A percentile compares a stretch with the other conserved stretches of the same genome.
phyloP scores from a whole-genome alignment of 176 grass and related monocot species.

The Oropetium thomaeum region DNA sequence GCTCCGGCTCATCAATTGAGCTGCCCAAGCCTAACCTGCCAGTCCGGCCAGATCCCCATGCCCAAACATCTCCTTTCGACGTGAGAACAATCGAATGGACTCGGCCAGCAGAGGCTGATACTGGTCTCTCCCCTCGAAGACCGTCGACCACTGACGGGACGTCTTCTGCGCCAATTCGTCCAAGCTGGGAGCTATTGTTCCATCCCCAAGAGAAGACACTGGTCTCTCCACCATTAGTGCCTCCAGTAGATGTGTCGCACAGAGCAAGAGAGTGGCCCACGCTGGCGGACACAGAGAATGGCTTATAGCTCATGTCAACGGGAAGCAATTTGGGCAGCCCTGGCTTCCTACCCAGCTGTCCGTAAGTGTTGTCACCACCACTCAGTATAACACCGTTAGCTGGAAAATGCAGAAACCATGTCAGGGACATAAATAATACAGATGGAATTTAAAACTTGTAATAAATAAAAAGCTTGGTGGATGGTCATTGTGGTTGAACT shows the following conservation, averaged over 20 bases:
- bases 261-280: conserved; percentile 73
- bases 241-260: conserved; percentile 46
- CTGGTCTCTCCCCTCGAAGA: conserved; percentile 45
- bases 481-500: conserved; percentile 4
- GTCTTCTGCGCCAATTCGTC: conserved; percentile 55
- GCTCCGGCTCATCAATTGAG: conserved; percentile 71
- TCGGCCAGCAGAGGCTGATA: conserved; percentile 62
- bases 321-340: conserved; percentile 48
- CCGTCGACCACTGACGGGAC: conserved; percentile 44
- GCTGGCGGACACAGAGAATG: conserved; percentile 74
- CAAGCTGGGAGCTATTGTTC: conserved; percentile 85
- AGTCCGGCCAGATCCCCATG: conserved; percentile 81
- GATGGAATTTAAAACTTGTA: background rate
- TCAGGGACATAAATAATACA: background rate
- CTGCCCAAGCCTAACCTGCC: conserved; percentile 79
- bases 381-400: conserved; percentile 62
- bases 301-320: conserved; percentile 33
- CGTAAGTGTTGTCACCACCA: conserved; percentile 75
- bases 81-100: conserved; percentile 71
- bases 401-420: conserved; percentile 36
- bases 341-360: conserved; percentile 67
- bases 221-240: background rate
- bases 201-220: conserved; percentile 80
- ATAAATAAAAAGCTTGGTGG: background rate
- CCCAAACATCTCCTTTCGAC: conserved; percentile 58